Base-by-base conservation (phyloP, 1,139 yeast genomes). In the Lodderomyces theae region DNA sequence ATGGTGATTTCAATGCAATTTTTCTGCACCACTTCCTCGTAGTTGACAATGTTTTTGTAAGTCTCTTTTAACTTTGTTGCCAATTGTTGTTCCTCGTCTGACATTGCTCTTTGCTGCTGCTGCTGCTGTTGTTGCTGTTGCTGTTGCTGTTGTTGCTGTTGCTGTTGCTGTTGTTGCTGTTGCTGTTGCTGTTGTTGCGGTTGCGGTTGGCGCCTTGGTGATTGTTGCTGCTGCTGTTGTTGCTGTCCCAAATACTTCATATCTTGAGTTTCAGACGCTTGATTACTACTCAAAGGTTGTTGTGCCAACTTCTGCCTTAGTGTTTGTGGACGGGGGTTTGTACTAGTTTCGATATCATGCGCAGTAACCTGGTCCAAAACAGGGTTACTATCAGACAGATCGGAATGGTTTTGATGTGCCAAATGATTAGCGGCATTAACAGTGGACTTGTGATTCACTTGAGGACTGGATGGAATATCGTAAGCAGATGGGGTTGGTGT, bases 31-130 rank as follows among this genome's bases (percentile, higher is more conserved):
- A 79, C 77, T 45, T 80, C 81, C 62, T 83, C 90, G 49, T 74
- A 74, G 49, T 77, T 78, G 40, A 83, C 81, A 38, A 84, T 83
- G 42, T 77, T 70, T 51, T 82, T 82, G 57, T 83, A 84, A 5
- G 88, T 82, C 53, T 83, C 89, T 56, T 84, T 87, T 23, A 83
- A 59, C 52, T 82, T 82, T 3, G 84, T 71, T 4, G 87, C 86
- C 41, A 83, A 64, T 42, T 79, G 80, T 50, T 82, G 89, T 56
- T 83, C 88, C 54, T 82, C 86, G 44, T 77, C 83, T 1, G 80
- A 63, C 66, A 78, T 70, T 16, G 69, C 64, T 33, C 77, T 56
- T 22, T 43, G 56, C 33, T 43, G 58, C 34, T 41, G 47, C 33
- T 41, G 49, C 21, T 38, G 49, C 25, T 35, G 46, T 26, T 45